Evolutionary conservation across 169 alveolate genomes (phyloP).

Genomic region (Plasmodium knowlesi): DNA sequence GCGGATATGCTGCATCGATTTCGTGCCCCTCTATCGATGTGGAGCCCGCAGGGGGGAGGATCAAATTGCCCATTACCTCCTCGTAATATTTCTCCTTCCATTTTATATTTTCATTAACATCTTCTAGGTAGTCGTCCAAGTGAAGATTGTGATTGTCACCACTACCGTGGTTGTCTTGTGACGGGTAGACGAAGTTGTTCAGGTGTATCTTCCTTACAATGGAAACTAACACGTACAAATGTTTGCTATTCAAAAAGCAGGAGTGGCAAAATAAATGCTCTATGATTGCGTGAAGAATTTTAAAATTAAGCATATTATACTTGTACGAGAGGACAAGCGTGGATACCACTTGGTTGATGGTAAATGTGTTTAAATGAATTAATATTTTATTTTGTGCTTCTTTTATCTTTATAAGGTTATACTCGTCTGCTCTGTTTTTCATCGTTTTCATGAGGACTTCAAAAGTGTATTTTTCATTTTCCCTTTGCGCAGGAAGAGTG

Average conservation of each 20-base stretch:
- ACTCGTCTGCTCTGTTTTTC: slow-evolving; percentile 63
- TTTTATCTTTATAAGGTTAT: slow-evolving; percentile 64
- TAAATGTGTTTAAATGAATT: slow-evolving; percentile 44
- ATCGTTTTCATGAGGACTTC: slow-evolving; percentile 62
- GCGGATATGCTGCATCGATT: background rate
- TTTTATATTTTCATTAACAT: slow-evolving; percentile 28
- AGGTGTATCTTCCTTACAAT: background rate
- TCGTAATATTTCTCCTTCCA: slow-evolving; percentile 34
- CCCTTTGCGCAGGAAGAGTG: background rate
- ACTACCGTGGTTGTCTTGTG: background rate
- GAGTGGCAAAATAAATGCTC: slow-evolving; percentile 37
- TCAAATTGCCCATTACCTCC: slow-evolving; percentile 11
- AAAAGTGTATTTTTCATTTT: slow-evolving; percentile 45
- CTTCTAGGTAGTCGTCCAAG: background rate
- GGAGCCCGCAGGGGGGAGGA: background rate
- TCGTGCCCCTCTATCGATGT: too few species aligned
- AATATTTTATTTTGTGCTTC: slow-evolving; percentile 52
- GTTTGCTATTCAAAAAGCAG: slow-evolving; percentile 56
- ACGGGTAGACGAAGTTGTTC: background rate
- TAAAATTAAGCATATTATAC: slow-evolving; percentile 44
- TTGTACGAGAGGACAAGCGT: slow-evolving; percentile 35
- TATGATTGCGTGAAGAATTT: slow-evolving; percentile 4
- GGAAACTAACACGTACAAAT: slow-evolving; percentile 28
- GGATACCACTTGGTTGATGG: slow-evolving; percentile 39
- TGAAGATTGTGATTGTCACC: background rate